These are phyloP conservation scores for Orbilia quercus DNA, from an alignment of 2,329 filamentous ascomycete genomes.

Conservation along the genomic window DNA sequence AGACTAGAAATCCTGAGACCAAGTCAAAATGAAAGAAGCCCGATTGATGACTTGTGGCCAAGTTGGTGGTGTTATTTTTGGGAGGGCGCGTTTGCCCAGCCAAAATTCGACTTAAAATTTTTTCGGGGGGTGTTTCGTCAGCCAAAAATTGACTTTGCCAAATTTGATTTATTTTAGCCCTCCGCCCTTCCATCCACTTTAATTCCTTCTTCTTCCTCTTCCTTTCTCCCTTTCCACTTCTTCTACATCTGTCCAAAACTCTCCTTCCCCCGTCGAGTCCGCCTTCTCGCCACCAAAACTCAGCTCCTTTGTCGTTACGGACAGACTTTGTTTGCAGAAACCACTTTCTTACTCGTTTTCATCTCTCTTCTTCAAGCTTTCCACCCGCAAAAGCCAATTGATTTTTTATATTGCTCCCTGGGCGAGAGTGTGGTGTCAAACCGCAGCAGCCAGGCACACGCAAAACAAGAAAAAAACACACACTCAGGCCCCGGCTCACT, in stretches of 20 bases:
- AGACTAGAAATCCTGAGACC: no score
- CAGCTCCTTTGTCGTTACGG: neutral
- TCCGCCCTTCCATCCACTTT: conserved; percentile 63
- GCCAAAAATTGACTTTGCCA: conserved; percentile 59
- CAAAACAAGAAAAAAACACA: neutral
- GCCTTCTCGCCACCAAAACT: neutral
- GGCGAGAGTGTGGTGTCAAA: conserved; percentile 12
- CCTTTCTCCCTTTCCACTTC: conserved; percentile 17
- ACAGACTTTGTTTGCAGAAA: neutral
- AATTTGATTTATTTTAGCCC: conserved; percentile 60
- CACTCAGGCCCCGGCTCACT: neutral
- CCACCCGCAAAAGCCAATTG: neutral
- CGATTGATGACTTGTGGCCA: no score
- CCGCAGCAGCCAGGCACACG: neutral
- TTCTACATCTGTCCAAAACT: conserved; percentile 53
- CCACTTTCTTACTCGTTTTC: neutral
- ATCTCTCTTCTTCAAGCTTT: neutral
- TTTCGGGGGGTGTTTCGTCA: conserved; percentile 62
- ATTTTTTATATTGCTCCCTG: neutral
- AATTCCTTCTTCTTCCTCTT: conserved; percentile 52
- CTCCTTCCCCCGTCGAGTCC: conserved; percentile 11
- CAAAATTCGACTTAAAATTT: conserved; percentile 58
- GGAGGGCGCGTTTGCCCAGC: conserved; percentile 47
- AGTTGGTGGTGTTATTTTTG: conserved; percentile 32
- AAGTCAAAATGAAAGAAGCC: no score